Base-by-base conservation (phyloP, 305 asterid species). In the Nicotiana rustica region DNA sequence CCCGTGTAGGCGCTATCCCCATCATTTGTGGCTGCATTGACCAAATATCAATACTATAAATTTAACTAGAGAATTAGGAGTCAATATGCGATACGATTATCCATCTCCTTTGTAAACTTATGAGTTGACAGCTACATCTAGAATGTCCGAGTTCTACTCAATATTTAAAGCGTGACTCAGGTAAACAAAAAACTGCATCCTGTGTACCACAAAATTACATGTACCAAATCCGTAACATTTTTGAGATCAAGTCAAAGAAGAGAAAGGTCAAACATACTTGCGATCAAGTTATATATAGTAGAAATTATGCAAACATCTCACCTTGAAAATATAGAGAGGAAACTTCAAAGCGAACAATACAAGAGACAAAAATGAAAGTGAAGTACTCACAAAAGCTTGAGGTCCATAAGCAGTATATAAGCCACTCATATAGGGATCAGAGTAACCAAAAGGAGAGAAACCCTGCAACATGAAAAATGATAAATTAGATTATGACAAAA, bases 341-440 rank as follows among this genome's bases (percentile, higher is more conserved):
- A 60, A 60, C 25, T 6, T 60, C 29, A 60, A 60, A 60, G 66
- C 31, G 12, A 6, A 0, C 70, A n/a, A 68, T 55, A 47, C 2
- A 49, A 55, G 59, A 62, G 8, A 61, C 65, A 12, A 33, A 61
- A 70, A 79, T n/a, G 41, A 29, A 33, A 49, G 19, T 29, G 68
- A 12, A 62, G 12, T 62, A 82, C 92, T 88, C 85, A 92, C 98
- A 88, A 92, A 81, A 84, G 89, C 79, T 85, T 89, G 98, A 70
- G 93, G 94, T 59, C 94, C 94, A 52, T 93, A 94, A 67, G 95
- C 88, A 62, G 97, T 60, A 77, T 83, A 91, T 33, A 92, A 80
- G 47, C 97, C 92, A 69, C 87, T 66, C 75, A 79, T 77, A 93
- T 88, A 93, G 69, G 97, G 95, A 85, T 94, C 97, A 17, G 95